Conservation (phyloP, 306 rosid species). For the Pterocarpus macrocarpus region DNA sequence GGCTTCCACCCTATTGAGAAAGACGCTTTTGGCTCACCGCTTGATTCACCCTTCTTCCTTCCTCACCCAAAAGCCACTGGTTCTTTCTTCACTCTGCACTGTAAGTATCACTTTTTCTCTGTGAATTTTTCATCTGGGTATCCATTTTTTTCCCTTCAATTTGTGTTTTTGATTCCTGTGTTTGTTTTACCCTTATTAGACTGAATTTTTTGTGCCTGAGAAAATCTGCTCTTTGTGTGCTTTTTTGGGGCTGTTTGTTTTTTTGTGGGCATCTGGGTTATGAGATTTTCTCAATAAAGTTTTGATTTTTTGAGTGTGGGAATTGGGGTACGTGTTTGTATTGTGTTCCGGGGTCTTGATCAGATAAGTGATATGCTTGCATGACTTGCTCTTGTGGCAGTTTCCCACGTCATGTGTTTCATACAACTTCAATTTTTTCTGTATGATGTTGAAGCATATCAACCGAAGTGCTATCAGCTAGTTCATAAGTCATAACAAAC, state of each 20-base stretch:
- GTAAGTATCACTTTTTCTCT: slow-evolving; percentile 54
- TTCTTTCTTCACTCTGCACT: slow-evolving; percentile 60
- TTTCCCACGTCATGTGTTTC: slow-evolving; percentile 27
- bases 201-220: neutral
- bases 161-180: neutral
- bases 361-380: slow-evolving; percentile 29
- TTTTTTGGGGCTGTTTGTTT: slow-evolving; percentile 5
- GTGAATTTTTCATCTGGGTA: slow-evolving; percentile 34
- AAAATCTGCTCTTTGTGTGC: slow-evolving; percentile 24
- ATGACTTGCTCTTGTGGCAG: slow-evolving; percentile 17
- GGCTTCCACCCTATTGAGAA: slow-evolving; percentile 75
- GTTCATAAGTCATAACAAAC: neutral
- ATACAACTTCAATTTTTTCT: slow-evolving; percentile 19
- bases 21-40: slow-evolving; percentile 65
- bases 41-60: slow-evolving; percentile 57
- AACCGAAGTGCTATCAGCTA: slow-evolving; percentile 19
- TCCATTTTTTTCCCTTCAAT: neutral
- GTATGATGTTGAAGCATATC: slow-evolving; percentile 26
- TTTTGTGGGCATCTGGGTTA: slow-evolving; percentile 25
- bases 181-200: neutral
- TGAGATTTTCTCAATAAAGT: slow-evolving; percentile 24
- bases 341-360: slow-evolving; percentile 20
- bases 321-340: slow-evolving; percentile 20
- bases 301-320: slow-evolving; percentile 36
- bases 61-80: slow-evolving; percentile 56